phyloP scores from a whole-genome alignment of 2,329 filamentous ascomycete species.

The Fusarium robinianum region DNA sequence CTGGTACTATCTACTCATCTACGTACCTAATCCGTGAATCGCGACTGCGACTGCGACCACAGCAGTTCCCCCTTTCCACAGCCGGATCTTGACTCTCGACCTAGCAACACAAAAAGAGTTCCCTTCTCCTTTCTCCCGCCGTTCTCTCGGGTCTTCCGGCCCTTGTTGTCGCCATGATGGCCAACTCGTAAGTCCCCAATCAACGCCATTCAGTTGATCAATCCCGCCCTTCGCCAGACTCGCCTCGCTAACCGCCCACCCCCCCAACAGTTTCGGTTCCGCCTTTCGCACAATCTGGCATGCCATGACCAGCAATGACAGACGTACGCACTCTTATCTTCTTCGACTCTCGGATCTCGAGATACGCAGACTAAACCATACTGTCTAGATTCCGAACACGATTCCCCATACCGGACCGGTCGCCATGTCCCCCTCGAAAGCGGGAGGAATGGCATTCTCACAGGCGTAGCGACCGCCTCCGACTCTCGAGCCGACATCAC shows the following conservation, averaged over 20 bases:
- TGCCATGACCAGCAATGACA: slow-evolving; percentile 75
- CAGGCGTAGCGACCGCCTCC: slow-evolving; percentile 84
- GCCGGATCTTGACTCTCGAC: slow-evolving; percentile 13
- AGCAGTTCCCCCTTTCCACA: slow-evolving; percentile 14
- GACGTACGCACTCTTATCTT: slow-evolving; percentile 54
- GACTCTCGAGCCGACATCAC: slow-evolving; percentile 87
- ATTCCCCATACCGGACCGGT: slow-evolving; percentile 90
- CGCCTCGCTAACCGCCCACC: slow-evolving; percentile 20
- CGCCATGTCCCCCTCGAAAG: slow-evolving; percentile 87
- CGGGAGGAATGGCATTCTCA: slow-evolving; percentile 79
- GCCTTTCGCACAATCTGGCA: slow-evolving; percentile 95
- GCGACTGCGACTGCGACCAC: slow-evolving; percentile 14
- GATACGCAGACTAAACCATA: slow-evolving; percentile 21
- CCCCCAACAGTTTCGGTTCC: slow-evolving; percentile 60
- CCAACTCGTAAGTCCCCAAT: slow-evolving; percentile 36
- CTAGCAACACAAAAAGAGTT: slow-evolving; percentile 19
- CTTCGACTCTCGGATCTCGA: slow-evolving; percentile 3
- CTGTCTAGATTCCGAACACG: slow-evolving; percentile 78
- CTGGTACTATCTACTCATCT: too few species aligned
- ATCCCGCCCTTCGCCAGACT: background rate
- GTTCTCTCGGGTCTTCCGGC: slow-evolving; percentile 26
- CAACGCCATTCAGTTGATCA: background rate
- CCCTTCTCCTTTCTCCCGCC: slow-evolving; percentile 15
- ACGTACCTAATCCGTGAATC: slow-evolving; percentile 23
- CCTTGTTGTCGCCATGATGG: slow-evolving; percentile 35